Conservation (phyloP, 192 early-diverging fungal genomes). For the Linnemannia hyalina region DNA sequence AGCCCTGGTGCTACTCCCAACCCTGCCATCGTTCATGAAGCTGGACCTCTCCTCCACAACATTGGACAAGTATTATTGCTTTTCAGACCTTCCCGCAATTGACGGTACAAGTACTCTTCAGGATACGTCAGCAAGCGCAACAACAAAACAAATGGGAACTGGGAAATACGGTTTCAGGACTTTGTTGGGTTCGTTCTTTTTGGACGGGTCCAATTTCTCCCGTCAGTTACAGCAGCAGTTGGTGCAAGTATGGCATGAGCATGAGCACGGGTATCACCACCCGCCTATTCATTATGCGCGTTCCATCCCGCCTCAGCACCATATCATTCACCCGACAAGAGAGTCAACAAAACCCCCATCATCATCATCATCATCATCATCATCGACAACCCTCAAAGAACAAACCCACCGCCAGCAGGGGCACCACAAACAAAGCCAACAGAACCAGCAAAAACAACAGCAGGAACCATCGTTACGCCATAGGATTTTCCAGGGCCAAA, state of each 20-base stretch:
- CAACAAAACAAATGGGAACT: neutral
- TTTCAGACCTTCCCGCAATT: conserved; percentile 16
- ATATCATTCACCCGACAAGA: neutral
- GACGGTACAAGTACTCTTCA: neutral
- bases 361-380: neutral
- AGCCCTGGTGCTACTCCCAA: conserved; percentile 2
- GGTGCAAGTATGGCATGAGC: neutral
- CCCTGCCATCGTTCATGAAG: conserved; percentile 36
- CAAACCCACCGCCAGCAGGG: neutral
- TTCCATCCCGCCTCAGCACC: neutral
- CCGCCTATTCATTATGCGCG: neutral
- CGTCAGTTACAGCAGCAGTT: neutral
- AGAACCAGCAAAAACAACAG: neutral
- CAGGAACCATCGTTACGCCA: conserved; percentile 25
- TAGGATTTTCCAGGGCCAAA: conserved; percentile 33
- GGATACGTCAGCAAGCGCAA: neutral
- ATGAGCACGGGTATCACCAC: neutral
- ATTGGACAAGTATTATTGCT: conserved; percentile 35
- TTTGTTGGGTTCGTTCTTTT: neutral
- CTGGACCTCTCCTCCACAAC: conserved; percentile 10
- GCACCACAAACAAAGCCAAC: neutral
- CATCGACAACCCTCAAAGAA: neutral
- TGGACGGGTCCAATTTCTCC: neutral
- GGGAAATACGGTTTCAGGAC: neutral
- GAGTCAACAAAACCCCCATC: neutral